phyloP scores from a whole-genome alignment of 2,329 filamentous ascomycete species.

The Macrophomina phaseolina region DNA sequence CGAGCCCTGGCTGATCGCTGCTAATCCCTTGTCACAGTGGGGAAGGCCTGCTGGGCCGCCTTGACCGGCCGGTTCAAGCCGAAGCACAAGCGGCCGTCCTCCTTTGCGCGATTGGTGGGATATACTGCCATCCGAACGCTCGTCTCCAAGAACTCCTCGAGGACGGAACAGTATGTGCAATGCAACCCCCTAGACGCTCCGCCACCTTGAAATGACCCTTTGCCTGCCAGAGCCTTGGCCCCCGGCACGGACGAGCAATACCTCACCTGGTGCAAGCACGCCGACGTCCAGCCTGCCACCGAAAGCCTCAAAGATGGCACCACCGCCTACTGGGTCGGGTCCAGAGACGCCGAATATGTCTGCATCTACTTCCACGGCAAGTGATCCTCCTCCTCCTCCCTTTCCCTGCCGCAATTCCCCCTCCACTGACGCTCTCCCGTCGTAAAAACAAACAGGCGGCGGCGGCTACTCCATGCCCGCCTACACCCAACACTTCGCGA shows the following conservation, averaged over 20 bases:
- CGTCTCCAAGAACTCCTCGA: neutral
- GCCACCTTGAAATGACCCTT: neutral
- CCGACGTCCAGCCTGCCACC: conserved; percentile 6
- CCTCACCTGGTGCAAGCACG: conserved; percentile 9
- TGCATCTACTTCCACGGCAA: conserved; percentile 22
- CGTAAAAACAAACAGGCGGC: conserved; percentile 4
- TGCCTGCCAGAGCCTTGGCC: neutral
- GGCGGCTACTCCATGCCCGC: conserved; percentile 24
- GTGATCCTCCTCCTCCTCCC: neutral
- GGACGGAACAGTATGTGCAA: conserved; percentile 6
- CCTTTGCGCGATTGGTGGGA: conserved; percentile 1
- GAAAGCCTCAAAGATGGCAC: conserved; percentile 25
- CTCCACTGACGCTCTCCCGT: neutral
- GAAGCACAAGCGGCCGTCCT: conserved; percentile 5
- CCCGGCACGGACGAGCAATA: conserved; percentile 15
- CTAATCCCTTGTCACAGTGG: neutral
- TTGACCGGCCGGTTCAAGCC: conserved; percentile 6
- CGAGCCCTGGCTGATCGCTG: neutral
- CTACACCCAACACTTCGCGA: conserved; percentile 1
- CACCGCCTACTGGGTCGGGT: conserved; percentile 22
- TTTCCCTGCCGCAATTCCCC: neutral
- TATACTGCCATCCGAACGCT: conserved; percentile 1
- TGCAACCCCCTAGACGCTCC: neutral
- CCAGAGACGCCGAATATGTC: conserved; percentile 11
- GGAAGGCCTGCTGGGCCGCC: neutral